Evolutionary conservation across 2,329 filamentous ascomycete genomes (phyloP).

Genomic region (Ophiosphaerella narmari): DNA sequence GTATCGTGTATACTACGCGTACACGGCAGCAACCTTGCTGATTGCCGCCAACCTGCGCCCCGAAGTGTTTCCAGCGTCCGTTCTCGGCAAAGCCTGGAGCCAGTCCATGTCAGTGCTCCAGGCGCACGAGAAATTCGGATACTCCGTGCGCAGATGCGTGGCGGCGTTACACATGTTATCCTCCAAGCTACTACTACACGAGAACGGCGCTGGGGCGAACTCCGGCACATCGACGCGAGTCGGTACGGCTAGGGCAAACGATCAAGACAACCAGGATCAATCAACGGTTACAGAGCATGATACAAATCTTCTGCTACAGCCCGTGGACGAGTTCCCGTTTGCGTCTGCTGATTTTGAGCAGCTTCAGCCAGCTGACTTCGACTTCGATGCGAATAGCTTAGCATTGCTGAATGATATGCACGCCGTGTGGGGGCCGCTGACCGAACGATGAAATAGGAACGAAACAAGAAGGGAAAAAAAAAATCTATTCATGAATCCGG

Average conservation of each 20-base stretch:
- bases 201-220: not conserved
- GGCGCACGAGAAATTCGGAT: not conserved
- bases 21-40: not conserved
- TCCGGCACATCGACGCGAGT: not conserved
- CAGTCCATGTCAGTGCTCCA: not conserved
- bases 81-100: not conserved
- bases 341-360: not conserved
- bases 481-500: not conserved
- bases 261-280: not conserved
- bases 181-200: not conserved
- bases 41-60: not conserved
- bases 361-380: not conserved
- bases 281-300: not conserved
- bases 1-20: conserved; percentile 1
- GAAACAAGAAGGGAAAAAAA: not conserved
- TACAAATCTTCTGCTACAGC: not conserved
- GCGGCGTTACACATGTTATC: not conserved
- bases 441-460: not conserved
- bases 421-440: not conserved
- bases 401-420: not conserved
- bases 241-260: not conserved
- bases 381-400: not conserved
- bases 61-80: not conserved
- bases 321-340: not conserved
- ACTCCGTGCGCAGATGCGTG: not conserved